Evolutionary conservation across 352 stramenopile species (phyloP).

Genomic region (Blastocystis hominis): DNA sequence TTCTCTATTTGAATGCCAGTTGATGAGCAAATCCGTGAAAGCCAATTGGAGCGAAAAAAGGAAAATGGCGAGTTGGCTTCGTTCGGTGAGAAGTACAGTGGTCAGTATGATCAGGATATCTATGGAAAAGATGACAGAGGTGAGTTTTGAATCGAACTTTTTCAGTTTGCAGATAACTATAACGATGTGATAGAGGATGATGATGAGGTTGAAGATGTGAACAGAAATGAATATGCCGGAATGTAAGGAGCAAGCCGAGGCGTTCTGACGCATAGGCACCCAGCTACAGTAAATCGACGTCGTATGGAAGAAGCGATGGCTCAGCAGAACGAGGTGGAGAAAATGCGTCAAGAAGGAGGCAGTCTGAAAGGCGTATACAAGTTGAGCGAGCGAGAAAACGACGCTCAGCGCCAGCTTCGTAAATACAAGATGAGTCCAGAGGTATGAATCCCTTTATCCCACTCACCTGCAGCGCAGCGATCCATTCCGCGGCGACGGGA

Average conservation of each 20-base stretch:
- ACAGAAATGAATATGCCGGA: constrained; percentile 6
- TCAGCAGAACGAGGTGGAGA: constrained; percentile 44
- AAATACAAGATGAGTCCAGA: constrained; percentile 18
- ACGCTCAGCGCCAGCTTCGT: constrained; percentile 68
- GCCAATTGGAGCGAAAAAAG: constrained; percentile 22
- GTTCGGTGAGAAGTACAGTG: constrained; percentile 47
- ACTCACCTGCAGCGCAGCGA: constrained; percentile 72
- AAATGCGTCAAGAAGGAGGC: constrained; percentile 69
- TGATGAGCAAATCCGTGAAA: constrained; percentile 34
- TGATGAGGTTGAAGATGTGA: constrained; percentile 3
- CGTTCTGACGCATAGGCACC: constrained; percentile 5
- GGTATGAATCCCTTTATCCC: not conserved
- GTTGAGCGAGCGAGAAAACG: constrained; percentile 83
- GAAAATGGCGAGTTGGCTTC: constrained; percentile 8
- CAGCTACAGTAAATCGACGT: constrained; percentile 18
- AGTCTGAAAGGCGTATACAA: constrained; percentile 82
- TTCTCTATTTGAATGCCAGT: not conserved
- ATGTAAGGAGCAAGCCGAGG: not conserved
- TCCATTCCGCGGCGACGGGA: constrained; percentile 74
- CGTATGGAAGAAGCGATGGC: constrained; percentile 3
- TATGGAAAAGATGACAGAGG: constrained; percentile 32
- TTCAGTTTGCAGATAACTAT: constrained; percentile 6
- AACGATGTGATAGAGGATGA: constrained; percentile 21
- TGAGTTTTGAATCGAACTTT: not conserved
- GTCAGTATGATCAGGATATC: constrained; percentile 52